Percentiles rank a stretch among this genome's conserved stretches.
These are phyloP conservation scores for Emericellopsis atlantica DNA, from an alignment of 2,329 filamentous ascomycete species.

Conservation along the genomic window DNA sequence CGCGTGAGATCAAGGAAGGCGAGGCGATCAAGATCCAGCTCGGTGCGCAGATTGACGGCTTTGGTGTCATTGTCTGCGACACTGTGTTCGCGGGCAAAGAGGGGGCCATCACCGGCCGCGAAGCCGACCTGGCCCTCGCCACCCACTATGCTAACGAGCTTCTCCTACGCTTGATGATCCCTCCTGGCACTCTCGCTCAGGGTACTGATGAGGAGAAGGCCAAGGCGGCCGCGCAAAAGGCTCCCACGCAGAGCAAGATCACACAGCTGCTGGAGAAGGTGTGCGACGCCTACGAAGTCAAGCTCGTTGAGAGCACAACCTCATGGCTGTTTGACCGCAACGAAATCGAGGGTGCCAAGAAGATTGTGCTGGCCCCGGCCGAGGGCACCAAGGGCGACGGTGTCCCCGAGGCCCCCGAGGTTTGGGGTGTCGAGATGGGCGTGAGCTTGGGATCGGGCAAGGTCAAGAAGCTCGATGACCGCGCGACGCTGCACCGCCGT, in stretches of 20 bases:
- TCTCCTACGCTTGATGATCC: constrained; percentile 79
- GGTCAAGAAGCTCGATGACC: constrained; percentile 81
- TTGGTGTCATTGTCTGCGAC: constrained; percentile 92
- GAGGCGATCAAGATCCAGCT: constrained; percentile 96
- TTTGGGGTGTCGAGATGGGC: constrained; percentile 96
- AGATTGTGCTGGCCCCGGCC: constrained; percentile 82
- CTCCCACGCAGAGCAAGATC: constrained; percentile 77
- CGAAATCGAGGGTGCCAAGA: constrained; percentile 95
- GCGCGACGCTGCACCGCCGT: constrained; percentile 84
- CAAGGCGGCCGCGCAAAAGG: constrained; percentile 72
- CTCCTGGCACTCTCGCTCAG: constrained; percentile 70
- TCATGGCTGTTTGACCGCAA: constrained; percentile 95
- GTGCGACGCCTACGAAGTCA: constrained; percentile 80
- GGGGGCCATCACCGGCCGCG: constrained; percentile 57
- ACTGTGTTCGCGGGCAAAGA: constrained; percentile 65
- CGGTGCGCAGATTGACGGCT: constrained; percentile 96
- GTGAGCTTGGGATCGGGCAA: constrained; percentile 86
- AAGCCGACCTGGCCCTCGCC: constrained; percentile 79
- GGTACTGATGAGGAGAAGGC: constrained; percentile 92
- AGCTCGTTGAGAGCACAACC: constrained; percentile 92
- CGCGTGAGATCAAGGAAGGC: constrained; percentile 63
- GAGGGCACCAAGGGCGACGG: constrained; percentile 90
- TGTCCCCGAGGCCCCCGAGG: constrained; percentile 75
- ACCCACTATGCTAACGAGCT: constrained; percentile 95
- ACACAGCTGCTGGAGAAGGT: constrained; percentile 83